Evolutionary conservation across 805 yeast species (phyloP), one percentile per base, ranked within the genome.

Genomic region (Wickerhamiella occidentalis): DNA sequence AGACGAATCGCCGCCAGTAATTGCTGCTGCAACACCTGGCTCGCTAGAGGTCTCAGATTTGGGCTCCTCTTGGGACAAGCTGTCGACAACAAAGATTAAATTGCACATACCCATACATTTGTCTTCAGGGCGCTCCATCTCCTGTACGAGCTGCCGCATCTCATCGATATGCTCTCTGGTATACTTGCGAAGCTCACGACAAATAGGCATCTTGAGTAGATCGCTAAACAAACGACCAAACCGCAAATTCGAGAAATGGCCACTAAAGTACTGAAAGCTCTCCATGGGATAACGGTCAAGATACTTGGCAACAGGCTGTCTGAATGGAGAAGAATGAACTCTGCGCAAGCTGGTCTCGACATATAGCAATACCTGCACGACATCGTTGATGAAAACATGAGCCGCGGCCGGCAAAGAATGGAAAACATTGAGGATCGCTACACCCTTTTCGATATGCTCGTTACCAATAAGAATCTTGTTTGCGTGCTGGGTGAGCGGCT

Each of bases 381-480:
- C 73, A 57, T 87, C 95, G 47, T 85, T 90, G 79, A 94, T 78
- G 58, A 86, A 92, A 17, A 90, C 82, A 64, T 79, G 84, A 0
- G 98, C 98, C 54, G 85, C 84, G 1, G 95, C 79, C 0, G 99
- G 99, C 28, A 92, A 68, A 54, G 87, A 69, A 61, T 94, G 95
- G 69, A 90, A 92, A 37, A 92, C 84, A 57, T 90, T 86, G 58
- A 92, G 71, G 50, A 92, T 85, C 0, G 95, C 94, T 55, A 82
- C 84, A 41, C 92, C 86, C 36, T 90, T 84, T 59, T 84, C 82
- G 11, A 94, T 84, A 0, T 87, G 84, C 30, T 79, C 80, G 56
- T 88, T 88, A 55, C 78, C 81, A 28, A 77, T 82, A 50, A 94
- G 73, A 52, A 84, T 95, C 56, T 81, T 85, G 4, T 81, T 80